These are phyloP conservation scores for Tulasnella sp. DNA, from an alignment of 768 basidiomycete genomes.

Conservation along the genomic window DNA sequence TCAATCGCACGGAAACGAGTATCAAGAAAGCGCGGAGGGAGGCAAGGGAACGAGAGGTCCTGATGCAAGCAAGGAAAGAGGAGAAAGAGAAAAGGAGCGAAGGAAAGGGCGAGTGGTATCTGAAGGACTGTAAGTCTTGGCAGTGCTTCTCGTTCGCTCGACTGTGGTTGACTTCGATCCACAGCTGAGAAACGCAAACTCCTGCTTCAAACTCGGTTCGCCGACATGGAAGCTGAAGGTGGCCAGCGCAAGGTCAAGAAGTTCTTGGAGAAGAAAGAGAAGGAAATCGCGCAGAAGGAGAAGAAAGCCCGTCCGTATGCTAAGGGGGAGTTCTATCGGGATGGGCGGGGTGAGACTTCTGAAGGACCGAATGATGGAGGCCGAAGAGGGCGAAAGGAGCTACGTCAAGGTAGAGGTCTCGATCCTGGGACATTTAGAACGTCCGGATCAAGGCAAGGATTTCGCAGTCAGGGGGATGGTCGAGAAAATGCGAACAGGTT, in stretches of 20 bases:
- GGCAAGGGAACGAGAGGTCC: constrained; percentile 55
- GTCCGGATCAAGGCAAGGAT: not conserved
- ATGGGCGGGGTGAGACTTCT: not conserved
- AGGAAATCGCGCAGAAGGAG: constrained; percentile 78
- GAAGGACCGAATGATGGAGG: not conserved
- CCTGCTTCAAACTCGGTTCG: constrained; percentile 62
- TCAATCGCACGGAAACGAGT: constrained; percentile 59
- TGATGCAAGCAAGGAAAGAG: constrained; percentile 40
- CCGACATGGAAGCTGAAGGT: constrained; percentile 62
- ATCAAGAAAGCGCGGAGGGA: constrained; percentile 64
- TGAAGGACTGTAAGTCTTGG: constrained; percentile 59
- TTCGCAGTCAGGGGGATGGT: not conserved
- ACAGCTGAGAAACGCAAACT: constrained; percentile 70
- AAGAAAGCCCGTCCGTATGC: constrained; percentile 70
- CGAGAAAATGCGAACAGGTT: not conserved
- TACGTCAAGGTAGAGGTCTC: not conserved
- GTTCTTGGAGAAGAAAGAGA: constrained; percentile 80
- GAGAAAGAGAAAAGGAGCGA: constrained; percentile 55
- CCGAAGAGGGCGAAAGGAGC: not conserved
- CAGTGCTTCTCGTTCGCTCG: not conserved
- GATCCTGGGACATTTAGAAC: not conserved
- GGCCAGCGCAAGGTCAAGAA: constrained; percentile 76
- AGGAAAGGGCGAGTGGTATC: constrained; percentile 76
- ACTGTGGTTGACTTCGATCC: not conserved
- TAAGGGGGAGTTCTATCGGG: constrained; percentile 15